Percentiles rank a stretch among this genome's conserved stretches.
These are phyloP conservation scores for Nakazawaea ernobii DNA, from an alignment of 805 yeast genomes.

Conservation along the genomic window DNA sequence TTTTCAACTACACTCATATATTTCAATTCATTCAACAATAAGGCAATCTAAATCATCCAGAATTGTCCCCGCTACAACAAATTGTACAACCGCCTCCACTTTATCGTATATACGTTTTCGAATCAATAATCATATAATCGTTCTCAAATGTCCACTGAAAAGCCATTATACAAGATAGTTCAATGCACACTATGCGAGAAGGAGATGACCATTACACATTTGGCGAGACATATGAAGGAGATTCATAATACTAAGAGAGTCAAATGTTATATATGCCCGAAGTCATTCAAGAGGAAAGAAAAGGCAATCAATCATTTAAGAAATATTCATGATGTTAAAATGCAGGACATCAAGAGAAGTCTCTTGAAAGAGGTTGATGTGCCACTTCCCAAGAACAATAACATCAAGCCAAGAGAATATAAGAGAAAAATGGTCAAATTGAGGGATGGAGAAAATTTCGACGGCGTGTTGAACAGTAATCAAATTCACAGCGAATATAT, in stretches of 20 bases:
- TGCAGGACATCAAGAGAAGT: constrained; percentile 10
- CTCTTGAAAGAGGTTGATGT: constrained; percentile 10
- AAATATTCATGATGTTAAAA: constrained; percentile 10
- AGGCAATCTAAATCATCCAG: too few species aligned
- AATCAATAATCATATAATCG: too few species aligned
- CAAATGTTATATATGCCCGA: constrained; percentile 11
- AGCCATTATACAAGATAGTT: constrained; percentile 12
- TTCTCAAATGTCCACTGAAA: background rate
- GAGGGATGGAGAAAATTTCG: constrained; percentile 11
- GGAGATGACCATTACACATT: constrained; percentile 12
- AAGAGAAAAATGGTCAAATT: constrained; percentile 11
- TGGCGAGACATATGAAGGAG: constrained; percentile 12
- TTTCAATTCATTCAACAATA: too few species aligned
- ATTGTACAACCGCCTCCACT: too few species aligned
- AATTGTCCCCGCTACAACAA: too few species aligned
- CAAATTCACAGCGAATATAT: constrained; percentile 12
- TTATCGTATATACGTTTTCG: too few species aligned
- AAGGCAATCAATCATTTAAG: constrained; percentile 12
- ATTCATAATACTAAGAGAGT: constrained; percentile 11
- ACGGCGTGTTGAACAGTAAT: constrained; percentile 12
- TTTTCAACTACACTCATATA: too few species aligned
- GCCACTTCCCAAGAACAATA: constrained; percentile 8
- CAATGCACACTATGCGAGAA: constrained; percentile 11
- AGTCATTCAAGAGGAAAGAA: constrained; percentile 12
- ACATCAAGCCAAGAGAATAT: constrained; percentile 10